Evolutionary conservation across 495 filamentous ascomycete species (phyloP), one percentile per base, ranked within the genome.

Genomic region (Penicillium paradoxum): DNA sequence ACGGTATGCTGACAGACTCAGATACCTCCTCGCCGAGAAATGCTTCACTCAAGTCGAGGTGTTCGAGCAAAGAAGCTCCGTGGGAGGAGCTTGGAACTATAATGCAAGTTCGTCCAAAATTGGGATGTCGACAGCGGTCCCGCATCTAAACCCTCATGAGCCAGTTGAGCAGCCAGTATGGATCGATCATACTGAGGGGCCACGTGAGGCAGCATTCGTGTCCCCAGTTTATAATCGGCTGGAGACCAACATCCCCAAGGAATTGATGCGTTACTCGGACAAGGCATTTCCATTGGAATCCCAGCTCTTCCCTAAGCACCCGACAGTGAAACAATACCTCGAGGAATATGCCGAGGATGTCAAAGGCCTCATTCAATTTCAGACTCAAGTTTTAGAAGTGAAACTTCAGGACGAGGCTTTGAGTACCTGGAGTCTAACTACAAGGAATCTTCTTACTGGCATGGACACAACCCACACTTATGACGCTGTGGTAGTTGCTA

Each of bases 51-150:
- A 63, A 24, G 86, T 97, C 49, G 82, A 83, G 57, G 72, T 97
- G 42, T 93, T 84, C 60, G 92, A 97, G 62, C 89, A 95, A 66
- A 84, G 88, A 55, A 70, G 69, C 43, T 77, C 80, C 11, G 78
- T 83, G 5, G 91, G 90, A 45, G 92, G 92, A 4, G 80, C 89
- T 5, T 97, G 92, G 92, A 85, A 93, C 58, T 88, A 79, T 40
- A 66, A 54, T 51, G 67, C 65, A 1, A 61, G 63, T 10, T 53
- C 63, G 9, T 49, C 62, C 15, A 73, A 75, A 47, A 24, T 41
- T 15, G 53, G 54, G 30, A 6, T 59, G 19, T 49, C 63, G 14
- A 66, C 65, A 1, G 48, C 63, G 45, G 63, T 78, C 8, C 75
- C 76, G 4, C 73, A 78, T 50, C 60, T 71, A 7, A 66, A 71